Evolutionary conservation across 805 yeast genomes (phyloP).

Genomic region (Hemisphaericaspora nanyangensis): DNA sequence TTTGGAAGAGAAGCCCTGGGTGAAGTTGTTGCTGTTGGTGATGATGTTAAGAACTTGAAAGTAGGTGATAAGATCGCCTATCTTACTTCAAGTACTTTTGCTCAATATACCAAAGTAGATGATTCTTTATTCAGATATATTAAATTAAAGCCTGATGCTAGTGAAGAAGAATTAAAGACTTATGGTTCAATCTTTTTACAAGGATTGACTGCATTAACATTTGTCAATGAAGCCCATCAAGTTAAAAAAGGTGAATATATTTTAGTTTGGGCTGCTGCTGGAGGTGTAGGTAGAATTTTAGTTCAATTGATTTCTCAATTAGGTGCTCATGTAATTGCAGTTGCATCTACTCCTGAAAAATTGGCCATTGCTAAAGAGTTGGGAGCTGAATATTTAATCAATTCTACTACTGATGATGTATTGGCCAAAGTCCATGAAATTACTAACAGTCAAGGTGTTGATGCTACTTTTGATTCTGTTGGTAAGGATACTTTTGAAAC

Average conservation of each 20-base stretch:
- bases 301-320: conserved; percentile 56
- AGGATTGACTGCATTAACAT: conserved; percentile 76
- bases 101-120: conserved; percentile 62
- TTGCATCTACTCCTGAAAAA: conserved; percentile 77
- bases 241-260: conserved; percentile 69
- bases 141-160: conserved; percentile 46
- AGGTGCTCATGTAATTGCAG: conserved; percentile 83
- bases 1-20: conserved; percentile 79
- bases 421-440: conserved; percentile 51
- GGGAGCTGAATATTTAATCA: conserved; percentile 77
- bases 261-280: conserved; percentile 91
- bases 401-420: conserved; percentile 52
- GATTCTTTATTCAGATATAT: conserved; percentile 18
- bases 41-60: conserved; percentile 46
- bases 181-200: conserved; percentile 65
- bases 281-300: conserved; percentile 81
- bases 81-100: conserved; percentile 51
- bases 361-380: conserved; percentile 56
- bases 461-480: conserved; percentile 66
- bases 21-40: conserved; percentile 61
- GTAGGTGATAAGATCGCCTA: conserved; percentile 75
- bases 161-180: conserved; percentile 47
- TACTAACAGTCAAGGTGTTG: conserved; percentile 66
- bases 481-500: conserved; percentile 74
- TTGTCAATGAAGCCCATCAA: conserved; percentile 60